Conservation (phyloP, 495 filamentous ascomycete genomes). For the Cenococcum geophilum region DNA sequence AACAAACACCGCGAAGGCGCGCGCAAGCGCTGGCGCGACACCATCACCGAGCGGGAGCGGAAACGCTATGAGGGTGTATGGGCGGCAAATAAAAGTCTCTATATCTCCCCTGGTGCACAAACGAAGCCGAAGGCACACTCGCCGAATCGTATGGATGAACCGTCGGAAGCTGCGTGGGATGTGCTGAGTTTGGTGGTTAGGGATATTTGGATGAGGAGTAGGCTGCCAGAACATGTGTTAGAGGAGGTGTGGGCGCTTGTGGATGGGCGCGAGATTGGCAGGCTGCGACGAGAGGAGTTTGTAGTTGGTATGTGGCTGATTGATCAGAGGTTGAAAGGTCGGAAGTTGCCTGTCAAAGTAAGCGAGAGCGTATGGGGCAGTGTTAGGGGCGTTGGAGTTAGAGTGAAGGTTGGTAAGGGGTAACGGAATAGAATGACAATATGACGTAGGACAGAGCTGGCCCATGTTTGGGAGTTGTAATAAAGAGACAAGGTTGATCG, state of each 20-base stretch:
- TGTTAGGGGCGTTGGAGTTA: constrained; percentile 55
- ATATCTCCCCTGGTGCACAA: constrained; percentile 14
- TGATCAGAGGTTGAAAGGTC: constrained; percentile 79
- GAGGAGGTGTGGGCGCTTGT: constrained; percentile 85
- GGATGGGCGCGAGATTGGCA: constrained; percentile 54
- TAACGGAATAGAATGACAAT: too few relatives aligned
- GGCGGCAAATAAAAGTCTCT: constrained; percentile 83
- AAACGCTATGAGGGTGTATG: constrained; percentile 95
- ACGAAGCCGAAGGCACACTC: not conserved
- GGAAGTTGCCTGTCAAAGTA: constrained; percentile 76
- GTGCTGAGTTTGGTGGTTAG: constrained; percentile 74
- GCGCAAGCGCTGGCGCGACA: constrained; percentile 74
- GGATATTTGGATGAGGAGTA: constrained; percentile 79
- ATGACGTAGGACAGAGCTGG: too few relatives aligned
- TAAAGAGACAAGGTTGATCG: too few relatives aligned
- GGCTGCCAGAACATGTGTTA: constrained; percentile 60
- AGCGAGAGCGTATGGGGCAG: constrained; percentile 82
- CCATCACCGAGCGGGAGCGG: constrained; percentile 68
- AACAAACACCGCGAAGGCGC: constrained; percentile 87
- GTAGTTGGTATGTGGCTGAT: constrained; percentile 95
- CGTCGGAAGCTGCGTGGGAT: constrained; percentile 25
- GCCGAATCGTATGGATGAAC: not conserved
- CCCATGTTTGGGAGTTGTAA: too few relatives aligned
- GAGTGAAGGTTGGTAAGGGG: constrained; percentile 26
- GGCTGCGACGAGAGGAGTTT: constrained; percentile 72